Evolutionary conservation across 305 asterid species (phyloP), one percentile per base, ranked within the genome.

Genomic region (Fraxinus sp.): DNA sequence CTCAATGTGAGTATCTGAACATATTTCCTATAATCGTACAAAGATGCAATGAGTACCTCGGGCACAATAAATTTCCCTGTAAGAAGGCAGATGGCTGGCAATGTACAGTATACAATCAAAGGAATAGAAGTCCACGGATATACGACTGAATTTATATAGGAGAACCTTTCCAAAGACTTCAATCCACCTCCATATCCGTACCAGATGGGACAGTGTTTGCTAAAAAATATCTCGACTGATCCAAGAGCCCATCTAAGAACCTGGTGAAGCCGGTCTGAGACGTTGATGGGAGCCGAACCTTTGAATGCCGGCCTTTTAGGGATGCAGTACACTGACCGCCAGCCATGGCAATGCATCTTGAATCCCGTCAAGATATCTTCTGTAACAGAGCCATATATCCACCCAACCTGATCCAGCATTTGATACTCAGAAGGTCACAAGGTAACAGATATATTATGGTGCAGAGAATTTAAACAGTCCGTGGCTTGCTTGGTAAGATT

Each of bases 221-320:
- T 94, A 49, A 94, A 80, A 78, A 92, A 91, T 82, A 94, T 94
- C 92, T 94, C 98, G 5, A 94, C 96, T 0, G 98, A 94, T 77
- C 98, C 97, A 59, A 94, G 98, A 41, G 97, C 98, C 98, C 98
- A 94, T 83, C 98, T 82, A 75, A 92, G 98, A 83, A 94, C 97
- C 86, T 94, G 98, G 86, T 94, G 96, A 83, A 94, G 97, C 87
- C 98, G 97, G 83, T 94, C 97, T 0, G 98, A 92, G 82, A 39
- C 13, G 46, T 39, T 39, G 46, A 39, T 39, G 46, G 46, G 46
- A 39, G 46, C 46, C 11, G 46, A 39, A 39, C 46, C 46, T 39
- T 39, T 92, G 64, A 94, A 92, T 28, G 97, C 97, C 16, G 97
- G 93, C 52, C 91, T 89, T 83, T 82, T 88, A 18, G 97, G 98